A percentile compares a stretch with the other conserved stretches of the same genome.
Evolutionary conservation across 2,329 filamentous ascomycete genomes (phyloP).

Genomic region (Pleoardoris graminearum): DNA sequence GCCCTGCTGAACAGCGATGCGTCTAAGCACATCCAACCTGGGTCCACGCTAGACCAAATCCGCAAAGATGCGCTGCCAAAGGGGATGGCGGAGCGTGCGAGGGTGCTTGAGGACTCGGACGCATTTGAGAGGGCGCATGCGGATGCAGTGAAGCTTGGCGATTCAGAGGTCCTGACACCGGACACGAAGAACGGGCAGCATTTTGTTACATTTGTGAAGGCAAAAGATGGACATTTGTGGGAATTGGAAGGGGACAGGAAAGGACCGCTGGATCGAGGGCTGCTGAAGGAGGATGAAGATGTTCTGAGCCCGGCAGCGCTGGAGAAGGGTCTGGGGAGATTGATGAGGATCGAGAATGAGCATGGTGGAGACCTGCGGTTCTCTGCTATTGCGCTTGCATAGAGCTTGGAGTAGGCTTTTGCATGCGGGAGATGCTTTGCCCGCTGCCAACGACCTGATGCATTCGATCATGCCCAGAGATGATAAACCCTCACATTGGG

Average conservation of each 20-base stretch:
- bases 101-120: conserved; percentile 55
- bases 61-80: conserved; percentile 51
- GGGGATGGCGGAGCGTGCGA: conserved; percentile 51
- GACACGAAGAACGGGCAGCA: conserved; percentile 44
- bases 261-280: conserved; percentile 51
- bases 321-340: conserved; percentile 45
- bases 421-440: neutral
- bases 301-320: conserved; percentile 50
- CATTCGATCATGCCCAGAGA: no score
- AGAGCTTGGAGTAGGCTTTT: conserved; percentile 14
- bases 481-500: no score
- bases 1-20: conserved; percentile 56
- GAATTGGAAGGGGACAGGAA: conserved; percentile 52
- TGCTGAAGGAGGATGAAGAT: conserved; percentile 48
- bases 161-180: conserved; percentile 41
- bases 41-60: conserved; percentile 52
- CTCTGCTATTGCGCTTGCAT: conserved; percentile 50
- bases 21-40: conserved; percentile 47
- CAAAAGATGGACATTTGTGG: conserved; percentile 51
- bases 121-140: conserved; percentile 51
- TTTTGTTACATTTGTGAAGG: conserved; percentile 54
- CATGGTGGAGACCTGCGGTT: conserved; percentile 48
- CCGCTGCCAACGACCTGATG: neutral
- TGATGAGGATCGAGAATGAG: conserved; percentile 44
- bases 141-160: conserved; percentile 48